Conservation (phyloP, 257 asterid species). For the Scutellaria baicalensis region DNA sequence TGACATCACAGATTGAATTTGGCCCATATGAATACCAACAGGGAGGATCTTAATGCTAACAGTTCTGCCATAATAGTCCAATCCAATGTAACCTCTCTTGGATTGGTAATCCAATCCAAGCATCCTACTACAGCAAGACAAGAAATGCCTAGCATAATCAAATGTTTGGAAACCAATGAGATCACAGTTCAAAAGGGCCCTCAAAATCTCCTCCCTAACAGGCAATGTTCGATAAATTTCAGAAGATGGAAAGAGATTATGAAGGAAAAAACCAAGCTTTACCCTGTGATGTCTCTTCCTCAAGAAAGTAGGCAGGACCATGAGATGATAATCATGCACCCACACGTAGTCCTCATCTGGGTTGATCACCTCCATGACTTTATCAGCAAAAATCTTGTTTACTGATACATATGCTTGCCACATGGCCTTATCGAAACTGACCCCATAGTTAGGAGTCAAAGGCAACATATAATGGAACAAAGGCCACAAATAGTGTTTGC, state of each 20-base stretch:
- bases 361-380: constrained; percentile 70
- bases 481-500: constrained; percentile 85
- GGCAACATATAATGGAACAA: constrained; percentile 84
- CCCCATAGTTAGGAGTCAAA: constrained; percentile 57
- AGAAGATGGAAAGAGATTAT: constrained; percentile 72
- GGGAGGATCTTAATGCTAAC: constrained; percentile 76
- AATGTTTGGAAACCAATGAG: constrained; percentile 84
- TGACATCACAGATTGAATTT: constrained; percentile 42
- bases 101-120: constrained; percentile 79
- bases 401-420: constrained; percentile 85
- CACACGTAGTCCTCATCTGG: constrained; percentile 81
- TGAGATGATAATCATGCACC: constrained; percentile 86
- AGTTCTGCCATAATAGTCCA: constrained; percentile 82
- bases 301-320: constrained; percentile 79
- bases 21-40: constrained; percentile 76
- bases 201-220: constrained; percentile 75
- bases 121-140: constrained; percentile 92
- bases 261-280: constrained; percentile 78
- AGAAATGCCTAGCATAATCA: constrained; percentile 91
- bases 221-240: constrained; percentile 81
- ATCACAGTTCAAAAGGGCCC: constrained; percentile 79
- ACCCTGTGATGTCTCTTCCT: constrained; percentile 55
- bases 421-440: constrained; percentile 50
- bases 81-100: constrained; percentile 78
- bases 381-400: constrained; percentile 75